A percentile compares a stretch with the other conserved stretches of the same genome.
These are phyloP conservation scores for Ricinus communis DNA, from an alignment of 345 rosid genomes.

Conservation along the genomic window DNA sequence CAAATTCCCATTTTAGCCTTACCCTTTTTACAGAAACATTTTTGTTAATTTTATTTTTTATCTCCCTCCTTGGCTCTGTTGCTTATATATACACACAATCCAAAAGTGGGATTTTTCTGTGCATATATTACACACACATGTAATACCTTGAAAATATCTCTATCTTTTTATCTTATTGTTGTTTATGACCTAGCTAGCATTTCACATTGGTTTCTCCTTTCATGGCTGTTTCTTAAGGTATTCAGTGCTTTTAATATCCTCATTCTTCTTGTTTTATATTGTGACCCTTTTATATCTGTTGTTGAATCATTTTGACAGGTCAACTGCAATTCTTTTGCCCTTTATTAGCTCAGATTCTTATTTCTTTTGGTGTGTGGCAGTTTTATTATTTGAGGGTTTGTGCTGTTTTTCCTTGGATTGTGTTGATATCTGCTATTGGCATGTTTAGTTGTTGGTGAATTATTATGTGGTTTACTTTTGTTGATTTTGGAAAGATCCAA, in stretches of 20 bases:
- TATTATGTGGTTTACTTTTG: constrained; percentile 17
- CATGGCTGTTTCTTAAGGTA: constrained; percentile 34
- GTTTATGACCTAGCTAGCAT: constrained; percentile 19
- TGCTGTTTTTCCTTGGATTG: not conserved
- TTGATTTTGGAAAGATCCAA: constrained; percentile 26
- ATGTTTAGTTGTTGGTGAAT: constrained; percentile 14
- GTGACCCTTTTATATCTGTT: not conserved
- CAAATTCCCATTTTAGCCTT: constrained; percentile 10
- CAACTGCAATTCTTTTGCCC: not conserved
- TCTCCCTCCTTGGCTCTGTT: constrained; percentile 2
- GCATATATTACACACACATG: constrained; percentile 1
- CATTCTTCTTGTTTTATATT: not conserved
- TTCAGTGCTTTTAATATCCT: not conserved
- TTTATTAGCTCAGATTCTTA: not conserved
- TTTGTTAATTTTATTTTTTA: not conserved
- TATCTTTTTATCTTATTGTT: constrained; percentile 11
- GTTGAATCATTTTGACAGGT: constrained; percentile 13
- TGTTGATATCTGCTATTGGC: constrained; percentile 2
- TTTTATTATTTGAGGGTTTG: constrained; percentile 9
- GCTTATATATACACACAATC: constrained; percentile 10
- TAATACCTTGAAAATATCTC: not conserved
- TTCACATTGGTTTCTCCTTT: constrained; percentile 12
- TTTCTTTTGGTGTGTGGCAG: not conserved
- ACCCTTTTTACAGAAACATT: not conserved
- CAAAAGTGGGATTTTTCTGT: constrained; percentile 15